A percentile compares a stretch with the other conserved stretches of the same genome.
Conservation (phyloP, 1,139 yeast genomes). For the Scheffersomyces cryptocercus region DNA sequence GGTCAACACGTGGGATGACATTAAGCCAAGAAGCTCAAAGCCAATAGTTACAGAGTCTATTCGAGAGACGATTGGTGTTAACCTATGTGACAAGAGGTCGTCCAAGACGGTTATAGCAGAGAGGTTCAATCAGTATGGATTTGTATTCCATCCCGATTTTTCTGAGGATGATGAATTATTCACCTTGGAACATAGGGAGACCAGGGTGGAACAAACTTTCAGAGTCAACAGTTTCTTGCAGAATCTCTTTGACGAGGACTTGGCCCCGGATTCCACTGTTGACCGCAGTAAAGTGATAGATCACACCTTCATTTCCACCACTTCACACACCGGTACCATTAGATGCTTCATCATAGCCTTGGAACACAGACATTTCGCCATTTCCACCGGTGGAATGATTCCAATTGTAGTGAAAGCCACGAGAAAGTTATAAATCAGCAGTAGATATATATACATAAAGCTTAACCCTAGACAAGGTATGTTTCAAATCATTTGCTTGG, state of each 20-base stretch:
- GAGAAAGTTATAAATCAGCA: constrained; percentile 3
- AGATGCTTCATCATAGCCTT: constrained; percentile 21
- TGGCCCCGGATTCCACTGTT: constrained; percentile 14
- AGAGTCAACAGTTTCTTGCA: constrained; percentile 22
- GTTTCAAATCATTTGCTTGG: not conserved
- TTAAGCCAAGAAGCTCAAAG: constrained; percentile 12
- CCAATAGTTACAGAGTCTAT: constrained; percentile 15
- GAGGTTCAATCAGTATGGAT: constrained; percentile 37
- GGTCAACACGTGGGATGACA: constrained; percentile 22
- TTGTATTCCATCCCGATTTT: constrained; percentile 21
- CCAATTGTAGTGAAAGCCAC: constrained; percentile 27
- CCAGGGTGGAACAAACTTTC: constrained; percentile 19
- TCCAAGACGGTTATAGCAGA: constrained; percentile 30
- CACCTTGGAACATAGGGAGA: constrained; percentile 16
- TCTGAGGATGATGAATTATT: constrained; percentile 21
- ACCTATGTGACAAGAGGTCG: constrained; percentile 30
- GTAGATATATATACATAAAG: not conserved
- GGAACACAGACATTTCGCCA: constrained; percentile 24
- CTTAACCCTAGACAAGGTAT: not conserved
- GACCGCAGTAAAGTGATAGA: constrained; percentile 12
- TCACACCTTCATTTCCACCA: constrained; percentile 21
- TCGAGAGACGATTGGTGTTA: constrained; percentile 17
- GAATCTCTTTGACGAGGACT: constrained; percentile 20
- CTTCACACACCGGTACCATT: constrained; percentile 29
- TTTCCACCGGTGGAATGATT: constrained; percentile 35